Evolutionary conservation across 305 asterid genomes (phyloP), one percentile per base, ranked within the genome.

Genomic region (Euphrasia arctica): DNA sequence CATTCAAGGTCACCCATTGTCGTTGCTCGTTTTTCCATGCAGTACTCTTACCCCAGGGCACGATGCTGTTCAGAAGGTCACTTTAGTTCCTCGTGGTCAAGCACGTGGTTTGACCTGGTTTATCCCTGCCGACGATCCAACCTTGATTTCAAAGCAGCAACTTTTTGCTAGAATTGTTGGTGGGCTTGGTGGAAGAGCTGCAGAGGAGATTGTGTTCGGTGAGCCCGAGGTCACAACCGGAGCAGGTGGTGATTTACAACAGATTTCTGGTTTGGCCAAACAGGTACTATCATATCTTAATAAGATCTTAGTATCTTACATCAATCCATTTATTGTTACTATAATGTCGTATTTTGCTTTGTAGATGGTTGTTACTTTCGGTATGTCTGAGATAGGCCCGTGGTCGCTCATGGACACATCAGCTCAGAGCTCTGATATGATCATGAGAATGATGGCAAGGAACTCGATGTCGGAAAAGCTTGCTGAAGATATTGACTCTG

Each of bases 391-490:
- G 6, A 82, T 91, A 54, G 98, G 98, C 8, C 98, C 98, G 0
- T 91, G 98, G 98, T 89, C 97, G 3, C 88, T 91, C 59, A 84
- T 90, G 95, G 97, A 93, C 61, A n/a, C 84, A 0, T 70, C 89
- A 0, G 82, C 79, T 29, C 98, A 93, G 68, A 80, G 95, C 60
- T 89, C 65, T 18, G 97, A 93, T 60, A 88, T 93, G 64, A 85
- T 93, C 62, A 88, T 90, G 97, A 82, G 97, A 77, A 93, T 90
- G 97, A 93, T 90, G 98, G 97, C 98, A 2, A 78, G 98, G 71
- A 90, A 90, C 64, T 90, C 97, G 0, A 93, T 93, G 97, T 93
- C 97, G 0, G 98, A 90, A 70, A 93, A 54, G 83, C 98, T 93
- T 3, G 95, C 98, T 1, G 93, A 88, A 86, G 98, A 93, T 71